phyloP scores from a whole-genome alignment of 208 protist genomes.

The Trypanosoma avium region DNA sequence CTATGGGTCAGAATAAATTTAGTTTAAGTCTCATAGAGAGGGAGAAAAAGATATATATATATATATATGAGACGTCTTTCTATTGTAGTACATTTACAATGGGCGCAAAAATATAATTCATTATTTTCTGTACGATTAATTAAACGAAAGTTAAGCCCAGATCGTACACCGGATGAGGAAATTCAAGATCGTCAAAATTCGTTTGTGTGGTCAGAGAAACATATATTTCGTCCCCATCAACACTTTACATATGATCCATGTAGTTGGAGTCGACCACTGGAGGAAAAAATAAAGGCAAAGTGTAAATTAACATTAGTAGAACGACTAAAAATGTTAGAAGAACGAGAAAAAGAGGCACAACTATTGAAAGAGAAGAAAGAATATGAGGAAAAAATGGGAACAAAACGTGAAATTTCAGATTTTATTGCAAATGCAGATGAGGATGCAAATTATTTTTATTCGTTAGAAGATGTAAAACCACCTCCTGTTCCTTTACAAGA shows the following conservation, averaged over 20 bases:
- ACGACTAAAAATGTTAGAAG: conserved; percentile 41
- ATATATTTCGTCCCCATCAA: conserved; percentile 76
- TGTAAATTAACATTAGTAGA: conserved; percentile 39
- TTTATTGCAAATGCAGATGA: neutral
- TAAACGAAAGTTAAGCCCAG: conserved; percentile 40
- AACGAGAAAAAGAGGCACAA: conserved; percentile 19
- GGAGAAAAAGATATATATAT: too few relatives aligned
- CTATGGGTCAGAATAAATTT: too few relatives aligned
- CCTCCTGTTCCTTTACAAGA: neutral
- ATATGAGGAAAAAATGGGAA: neutral
- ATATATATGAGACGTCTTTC: conserved; percentile 10
- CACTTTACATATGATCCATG: conserved; percentile 86
- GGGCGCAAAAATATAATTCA: too few relatives aligned
- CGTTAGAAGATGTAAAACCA: neutral
- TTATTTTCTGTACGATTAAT: neutral
- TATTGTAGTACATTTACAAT: neutral
- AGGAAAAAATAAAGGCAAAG: conserved; percentile 47
- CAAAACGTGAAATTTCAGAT: too few relatives aligned
- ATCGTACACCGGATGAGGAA: conserved; percentile 61
- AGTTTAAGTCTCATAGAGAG: too few relatives aligned
- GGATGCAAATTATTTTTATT: conserved; percentile 25
- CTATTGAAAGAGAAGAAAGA: neutral
- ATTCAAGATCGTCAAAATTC: conserved; percentile 75
- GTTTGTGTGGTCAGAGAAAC: conserved; percentile 61
- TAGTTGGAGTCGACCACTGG: conserved; percentile 61